Percentiles rank a stretch among this genome's conserved stretches.
These are phyloP conservation scores for Fusarium sp. DNA, from an alignment of 2,329 filamentous ascomycete species.

Conservation along the genomic window DNA sequence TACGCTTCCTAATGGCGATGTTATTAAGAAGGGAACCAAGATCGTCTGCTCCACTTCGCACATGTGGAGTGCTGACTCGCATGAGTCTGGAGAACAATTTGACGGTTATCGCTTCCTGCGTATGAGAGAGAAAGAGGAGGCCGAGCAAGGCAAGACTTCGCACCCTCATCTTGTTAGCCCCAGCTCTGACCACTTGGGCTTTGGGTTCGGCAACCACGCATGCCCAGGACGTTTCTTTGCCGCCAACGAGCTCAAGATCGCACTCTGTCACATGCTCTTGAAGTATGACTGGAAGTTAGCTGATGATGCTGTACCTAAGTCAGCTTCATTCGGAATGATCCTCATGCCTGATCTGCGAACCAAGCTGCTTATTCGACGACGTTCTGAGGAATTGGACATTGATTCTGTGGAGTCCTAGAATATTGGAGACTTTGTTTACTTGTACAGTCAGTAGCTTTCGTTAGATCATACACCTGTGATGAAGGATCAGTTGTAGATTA, in stretches of 20 bases:
- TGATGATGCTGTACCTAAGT: not conserved
- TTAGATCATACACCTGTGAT: not conserved
- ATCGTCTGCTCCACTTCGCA: not conserved
- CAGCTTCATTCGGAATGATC: not conserved
- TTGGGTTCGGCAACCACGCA: conserved; percentile 66
- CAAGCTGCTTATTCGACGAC: not conserved
- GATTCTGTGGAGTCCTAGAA: not conserved
- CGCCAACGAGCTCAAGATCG: conserved; percentile 63
- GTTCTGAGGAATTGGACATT: not conserved
- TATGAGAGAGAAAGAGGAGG: conserved; percentile 49
- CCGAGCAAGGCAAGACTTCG: conserved; percentile 36
- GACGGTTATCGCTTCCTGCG: conserved; percentile 60
- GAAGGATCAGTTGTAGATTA: not conserved
- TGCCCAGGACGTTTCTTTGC: conserved; percentile 67
- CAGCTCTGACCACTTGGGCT: conserved; percentile 58
- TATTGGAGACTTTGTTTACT: not conserved
- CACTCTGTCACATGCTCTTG: conserved; percentile 59
- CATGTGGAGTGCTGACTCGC: not conserved
- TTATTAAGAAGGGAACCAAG: conserved; percentile 15
- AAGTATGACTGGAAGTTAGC: conserved; percentile 57
- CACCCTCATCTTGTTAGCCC: conserved; percentile 60
- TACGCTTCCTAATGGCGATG: conserved; percentile 14
- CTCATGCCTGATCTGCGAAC: not conserved
- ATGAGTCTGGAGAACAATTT: conserved; percentile 46
- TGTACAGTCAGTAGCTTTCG: not conserved